Percentiles rank a stretch among this genome's conserved stretches.
Evolutionary conservation across 2,329 filamentous ascomycete genomes (phyloP).

Genomic region (Tolypocladium ophioglossoides): DNA sequence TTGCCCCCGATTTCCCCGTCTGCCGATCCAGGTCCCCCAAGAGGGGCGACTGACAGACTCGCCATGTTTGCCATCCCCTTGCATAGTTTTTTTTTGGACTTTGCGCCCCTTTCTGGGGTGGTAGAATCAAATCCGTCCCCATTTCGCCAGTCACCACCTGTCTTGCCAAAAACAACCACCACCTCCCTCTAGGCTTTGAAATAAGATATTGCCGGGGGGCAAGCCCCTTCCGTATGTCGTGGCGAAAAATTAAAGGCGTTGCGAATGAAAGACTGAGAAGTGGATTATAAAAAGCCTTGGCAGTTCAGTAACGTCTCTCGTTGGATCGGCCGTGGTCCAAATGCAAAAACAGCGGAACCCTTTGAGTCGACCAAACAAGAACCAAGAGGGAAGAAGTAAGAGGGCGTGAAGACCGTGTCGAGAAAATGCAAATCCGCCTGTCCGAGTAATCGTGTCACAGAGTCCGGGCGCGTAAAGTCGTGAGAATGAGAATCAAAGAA

Average conservation of each 20-base stretch:
- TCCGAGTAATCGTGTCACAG: constrained; percentile 25
- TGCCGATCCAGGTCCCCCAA: background rate
- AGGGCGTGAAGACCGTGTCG: constrained; percentile 5
- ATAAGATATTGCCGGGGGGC: background rate
- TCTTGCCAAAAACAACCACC: background rate
- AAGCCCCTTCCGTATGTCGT: constrained; percentile 15
- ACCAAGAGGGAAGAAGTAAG: background rate
- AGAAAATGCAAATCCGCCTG: constrained; percentile 18
- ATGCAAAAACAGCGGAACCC: background rate
- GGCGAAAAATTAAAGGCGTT: constrained; percentile 15
- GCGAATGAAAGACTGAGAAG: constrained; percentile 29
- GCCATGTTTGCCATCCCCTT: background rate
- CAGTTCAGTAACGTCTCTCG: constrained; percentile 8
- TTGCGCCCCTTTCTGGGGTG: background rate
- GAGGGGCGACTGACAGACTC: background rate
- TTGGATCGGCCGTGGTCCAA: background rate
- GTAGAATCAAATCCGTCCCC: background rate
- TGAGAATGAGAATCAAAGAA: constrained; percentile 16
- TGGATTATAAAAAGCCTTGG: constrained; percentile 24
- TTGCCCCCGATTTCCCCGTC: background rate
- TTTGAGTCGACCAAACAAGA: constrained; percentile 1
- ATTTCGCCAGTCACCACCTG: background rate
- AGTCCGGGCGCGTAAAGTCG: constrained; percentile 27
- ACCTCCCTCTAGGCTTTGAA: background rate
- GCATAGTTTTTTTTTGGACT: background rate